Evolutionary conservation across 495 filamentous ascomycete genomes (phyloP).

Genomic region (Talaromyces proteolyticus): DNA sequence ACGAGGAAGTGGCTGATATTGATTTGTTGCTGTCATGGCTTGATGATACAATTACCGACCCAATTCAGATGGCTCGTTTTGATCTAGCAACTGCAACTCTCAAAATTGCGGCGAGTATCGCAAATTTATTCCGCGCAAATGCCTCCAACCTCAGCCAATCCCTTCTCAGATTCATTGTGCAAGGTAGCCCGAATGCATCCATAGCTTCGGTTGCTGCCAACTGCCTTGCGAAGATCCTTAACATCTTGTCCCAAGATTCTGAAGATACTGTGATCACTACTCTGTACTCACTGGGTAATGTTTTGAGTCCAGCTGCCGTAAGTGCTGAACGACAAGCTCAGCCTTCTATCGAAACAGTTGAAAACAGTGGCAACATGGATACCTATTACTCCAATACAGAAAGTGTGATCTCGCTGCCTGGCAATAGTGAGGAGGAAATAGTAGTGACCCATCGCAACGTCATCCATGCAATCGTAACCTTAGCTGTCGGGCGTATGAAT

Average conservation of each 20-base stretch:
- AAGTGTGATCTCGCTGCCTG: conserved; percentile 71
- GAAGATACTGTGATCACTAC: conserved; percentile 92
- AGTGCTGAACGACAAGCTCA: conserved; percentile 20
- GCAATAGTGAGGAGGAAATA: conserved; percentile 68
- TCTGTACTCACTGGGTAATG: conserved; percentile 89
- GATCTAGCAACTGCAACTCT: conserved; percentile 69
- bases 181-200: conserved; percentile 54
- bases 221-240: conserved; percentile 73
- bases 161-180: conserved; percentile 77
- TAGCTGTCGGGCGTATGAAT: conserved; percentile 75
- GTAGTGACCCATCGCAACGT: conserved; percentile 68
- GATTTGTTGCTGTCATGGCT: conserved; percentile 86
- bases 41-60: conserved; percentile 68
- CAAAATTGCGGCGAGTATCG: conserved; percentile 75
- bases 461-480: conserved; percentile 81
- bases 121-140: conserved; percentile 61
- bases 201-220: conserved; percentile 70
- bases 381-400: conserved; percentile 36
- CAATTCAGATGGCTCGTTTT: conserved; percentile 72
- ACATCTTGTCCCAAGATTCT: conserved; percentile 79
- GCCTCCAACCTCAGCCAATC: conserved; percentile 75
- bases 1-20: conserved; percentile 71
- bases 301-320: conserved; percentile 60
- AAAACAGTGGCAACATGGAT: conserved; percentile 16
- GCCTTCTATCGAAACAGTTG: neutral